phyloP scores from a whole-genome alignment of 441 rosid genomes.

The Pelargonium myrrhifolium region DNA sequence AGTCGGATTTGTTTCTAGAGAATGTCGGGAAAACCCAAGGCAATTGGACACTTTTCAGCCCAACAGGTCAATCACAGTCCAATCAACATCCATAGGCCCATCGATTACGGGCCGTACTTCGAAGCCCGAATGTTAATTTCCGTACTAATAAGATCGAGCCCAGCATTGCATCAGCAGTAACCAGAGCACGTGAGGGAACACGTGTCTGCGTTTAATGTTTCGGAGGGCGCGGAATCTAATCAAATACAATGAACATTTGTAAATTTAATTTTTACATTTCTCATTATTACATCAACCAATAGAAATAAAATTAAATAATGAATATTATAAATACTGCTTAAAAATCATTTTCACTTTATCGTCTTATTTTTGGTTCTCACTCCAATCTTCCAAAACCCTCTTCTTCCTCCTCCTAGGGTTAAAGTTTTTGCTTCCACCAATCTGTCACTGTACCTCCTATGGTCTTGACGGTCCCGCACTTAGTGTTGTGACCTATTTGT shows the following conservation, averaged over 20 bases:
- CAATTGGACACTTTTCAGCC: no score
- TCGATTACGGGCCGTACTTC: neutral
- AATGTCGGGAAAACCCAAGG: no score
- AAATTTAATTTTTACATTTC: neutral
- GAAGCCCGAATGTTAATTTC: no score
- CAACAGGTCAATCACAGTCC: no score
- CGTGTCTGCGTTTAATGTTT: neutral
- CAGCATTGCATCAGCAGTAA: neutral
- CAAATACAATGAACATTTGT: neutral
- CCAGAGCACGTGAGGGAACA: neutral
- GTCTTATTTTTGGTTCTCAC: neutral
- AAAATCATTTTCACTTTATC: neutral
- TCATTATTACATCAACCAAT: slow-evolving; percentile 1
- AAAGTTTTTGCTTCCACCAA: slow-evolving; percentile 13
- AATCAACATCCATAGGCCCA: neutral
- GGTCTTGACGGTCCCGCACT: neutral
- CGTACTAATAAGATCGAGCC: neutral
- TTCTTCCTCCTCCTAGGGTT: slow-evolving; percentile 21
- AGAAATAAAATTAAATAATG: neutral
- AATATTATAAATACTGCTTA: slow-evolving; percentile 5
- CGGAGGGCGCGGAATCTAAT: slow-evolving; percentile 1
- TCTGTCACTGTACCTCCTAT: neutral
- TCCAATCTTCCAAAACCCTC: slow-evolving; percentile 6
- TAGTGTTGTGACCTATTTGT: neutral
- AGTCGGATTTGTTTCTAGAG: no score